Evolutionary conservation across 2,329 filamentous ascomycete genomes (phyloP).

Genomic region (Sodiomyces alkalinus): DNA sequence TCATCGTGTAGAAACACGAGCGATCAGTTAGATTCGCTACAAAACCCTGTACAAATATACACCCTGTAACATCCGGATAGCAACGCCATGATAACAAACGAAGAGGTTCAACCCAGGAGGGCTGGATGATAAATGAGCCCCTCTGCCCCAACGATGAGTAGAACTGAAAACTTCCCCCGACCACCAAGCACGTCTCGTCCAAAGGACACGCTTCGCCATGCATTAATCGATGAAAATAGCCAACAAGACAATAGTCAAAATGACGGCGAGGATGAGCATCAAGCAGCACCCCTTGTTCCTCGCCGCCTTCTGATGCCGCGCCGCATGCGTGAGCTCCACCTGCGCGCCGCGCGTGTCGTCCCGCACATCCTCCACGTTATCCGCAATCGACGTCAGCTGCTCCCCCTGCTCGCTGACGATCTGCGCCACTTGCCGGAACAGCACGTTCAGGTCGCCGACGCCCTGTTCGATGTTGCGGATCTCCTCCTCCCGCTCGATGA

Average conservation of each 20-base stretch:
- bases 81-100: no score
- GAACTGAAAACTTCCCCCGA: no score
- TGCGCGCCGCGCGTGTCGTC: slow-evolving; percentile 77
- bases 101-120: no score
- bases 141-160: no score
- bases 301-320: slow-evolving; percentile 87
- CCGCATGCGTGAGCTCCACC: slow-evolving; percentile 69
- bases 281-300: slow-evolving; percentile 90
- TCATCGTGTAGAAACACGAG: no score
- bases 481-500: slow-evolving; percentile 90
- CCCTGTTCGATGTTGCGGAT: slow-evolving; percentile 96
- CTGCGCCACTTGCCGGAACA: slow-evolving; percentile 95
- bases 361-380: slow-evolving; percentile 73
- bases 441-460: slow-evolving; percentile 86
- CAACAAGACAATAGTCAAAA: slow-evolving; percentile 77
- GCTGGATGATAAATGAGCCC: no score
- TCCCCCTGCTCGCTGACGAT: slow-evolving; percentile 92
- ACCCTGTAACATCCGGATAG: no score
- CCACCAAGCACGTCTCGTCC: no score
- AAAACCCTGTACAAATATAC: no score
- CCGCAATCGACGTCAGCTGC: slow-evolving; percentile 70
- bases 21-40: no score
- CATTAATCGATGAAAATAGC: slow-evolving; percentile 67
- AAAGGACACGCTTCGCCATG: slow-evolving; percentile 1
- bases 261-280: slow-evolving; percentile 73